Evolutionary conservation across 1,284 basidiomycete genomes (phyloP), one percentile per base, ranked within the genome.

Genomic region (Tilletia setariae): DNA sequence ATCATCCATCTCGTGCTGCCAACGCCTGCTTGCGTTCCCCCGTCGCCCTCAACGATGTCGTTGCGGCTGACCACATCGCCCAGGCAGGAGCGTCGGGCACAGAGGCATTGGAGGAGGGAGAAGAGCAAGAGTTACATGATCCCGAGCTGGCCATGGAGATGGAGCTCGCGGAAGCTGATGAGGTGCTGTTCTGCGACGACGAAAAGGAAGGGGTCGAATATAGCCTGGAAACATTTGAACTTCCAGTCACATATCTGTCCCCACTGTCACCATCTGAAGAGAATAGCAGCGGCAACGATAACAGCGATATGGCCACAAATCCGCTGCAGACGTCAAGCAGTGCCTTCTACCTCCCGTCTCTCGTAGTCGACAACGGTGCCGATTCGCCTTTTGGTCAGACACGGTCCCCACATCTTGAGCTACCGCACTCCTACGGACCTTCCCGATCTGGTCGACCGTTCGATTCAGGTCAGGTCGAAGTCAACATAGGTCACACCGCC

Each of bases 191-290:
- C 56, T 15, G 23, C 28, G 56, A 61, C 28, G 56, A 61, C 56
- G 56, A 61, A 23, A 21, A 28, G 9, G 56, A 61, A 61, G 56
- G 16, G 28, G 56, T 61, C 9, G 28, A 61, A 16, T 61, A 61
- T 16, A 61, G 28, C 7, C 13, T 61, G 28, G 56, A 61, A 30
- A 61, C n/a, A 28, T 61, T 61, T 35, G 56, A 61, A 30, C 30
- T 61, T 13, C 56, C 56, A 6, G 21, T 61, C 32, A 61, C 56
- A 21, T 32, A 32, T 19, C 56, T 61, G 2, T 2, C 30, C 2
- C 32, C 56, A 2, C 16, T 32, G 4, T 30, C 56, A n/a, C 13
- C 28, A 3, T n/a, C 28, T 30, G 51, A 28, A 56, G 6, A 16
- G 7, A 6, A 9, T 2, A 56, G 51, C 16, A 6, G 13, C n/a